Conservation (phyloP, 805 yeast species). For the Yamadazyma phyllophila region DNA sequence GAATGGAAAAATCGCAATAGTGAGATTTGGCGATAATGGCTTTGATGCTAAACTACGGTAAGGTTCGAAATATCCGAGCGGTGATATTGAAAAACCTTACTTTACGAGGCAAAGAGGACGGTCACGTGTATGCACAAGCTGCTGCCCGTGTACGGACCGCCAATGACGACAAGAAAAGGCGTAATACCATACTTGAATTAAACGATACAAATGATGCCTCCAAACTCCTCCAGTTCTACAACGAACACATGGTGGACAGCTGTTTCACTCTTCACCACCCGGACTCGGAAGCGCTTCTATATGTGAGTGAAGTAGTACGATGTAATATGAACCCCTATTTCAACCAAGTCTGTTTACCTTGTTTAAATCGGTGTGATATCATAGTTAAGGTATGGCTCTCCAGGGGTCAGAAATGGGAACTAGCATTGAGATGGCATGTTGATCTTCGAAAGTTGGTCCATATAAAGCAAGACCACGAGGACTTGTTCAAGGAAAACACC, state of each 20-base stretch:
- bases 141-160: neutral
- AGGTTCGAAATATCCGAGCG: conserved; percentile 12
- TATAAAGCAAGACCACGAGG: conserved; percentile 14
- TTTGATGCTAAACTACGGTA: conserved; percentile 10
- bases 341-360: conserved; percentile 26
- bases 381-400: conserved; percentile 21
- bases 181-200: conserved; percentile 3
- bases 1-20: neutral
- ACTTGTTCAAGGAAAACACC: conserved; percentile 18
- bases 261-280: conserved; percentile 26
- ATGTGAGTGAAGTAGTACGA: conserved; percentile 31
- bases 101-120: neutral
- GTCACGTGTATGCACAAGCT: too few relatives aligned
- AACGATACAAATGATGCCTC: conserved; percentile 1
- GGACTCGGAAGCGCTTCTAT: conserved; percentile 18
- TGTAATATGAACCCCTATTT: conserved; percentile 26
- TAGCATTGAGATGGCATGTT: conserved; percentile 17
- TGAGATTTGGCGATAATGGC: neutral
- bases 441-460: conserved; percentile 17
- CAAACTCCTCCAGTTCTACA: conserved; percentile 11
- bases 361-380: conserved; percentile 9
- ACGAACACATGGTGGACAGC: conserved; percentile 19
- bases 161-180: neutral
- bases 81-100: conserved; percentile 4
- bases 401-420: conserved; percentile 19